phyloP scores from a whole-genome alignment of 2,329 filamentous ascomycete species.

The Fusarium aywerte region DNA sequence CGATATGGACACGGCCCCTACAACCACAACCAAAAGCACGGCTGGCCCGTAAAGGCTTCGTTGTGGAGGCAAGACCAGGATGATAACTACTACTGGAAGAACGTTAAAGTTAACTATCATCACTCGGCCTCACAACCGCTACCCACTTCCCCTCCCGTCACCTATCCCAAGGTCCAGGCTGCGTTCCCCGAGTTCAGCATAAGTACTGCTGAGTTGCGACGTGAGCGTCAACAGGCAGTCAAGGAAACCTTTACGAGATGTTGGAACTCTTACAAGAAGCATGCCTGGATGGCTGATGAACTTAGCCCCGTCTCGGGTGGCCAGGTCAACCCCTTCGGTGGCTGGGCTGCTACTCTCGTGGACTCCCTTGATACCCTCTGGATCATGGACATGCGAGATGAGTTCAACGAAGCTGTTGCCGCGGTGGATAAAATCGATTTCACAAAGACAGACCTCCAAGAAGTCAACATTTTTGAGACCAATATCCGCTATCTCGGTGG shows the following conservation, averaged over 20 bases:
- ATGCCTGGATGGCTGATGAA: slow-evolving; percentile 74
- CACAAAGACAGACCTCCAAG: slow-evolving; percentile 56
- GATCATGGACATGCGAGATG: slow-evolving; percentile 74
- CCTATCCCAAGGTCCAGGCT: slow-evolving; percentile 51
- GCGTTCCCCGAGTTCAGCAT: slow-evolving; percentile 46
- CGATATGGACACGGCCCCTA: slow-evolving; percentile 34
- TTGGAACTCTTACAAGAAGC: slow-evolving; percentile 69
- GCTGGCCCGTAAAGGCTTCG: slow-evolving; percentile 37
- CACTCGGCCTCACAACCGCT: slow-evolving; percentile 45
- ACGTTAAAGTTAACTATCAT: slow-evolving; percentile 45
- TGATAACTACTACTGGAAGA: slow-evolving; percentile 47
- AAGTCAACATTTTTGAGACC: slow-evolving; percentile 76
- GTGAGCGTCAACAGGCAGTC: slow-evolving; percentile 53
- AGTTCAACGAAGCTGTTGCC: slow-evolving; percentile 72
- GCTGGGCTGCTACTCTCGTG: slow-evolving; percentile 75
- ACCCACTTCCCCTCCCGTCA: slow-evolving; percentile 45
- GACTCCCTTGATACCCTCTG: slow-evolving; percentile 76
- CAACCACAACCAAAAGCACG: slow-evolving; percentile 39
- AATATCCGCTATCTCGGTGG: slow-evolving; percentile 78
- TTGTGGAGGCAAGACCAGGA: slow-evolving; percentile 42
- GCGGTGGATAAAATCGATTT: slow-evolving; percentile 71
- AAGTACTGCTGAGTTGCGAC: slow-evolving; percentile 46
- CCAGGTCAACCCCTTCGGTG: slow-evolving; percentile 68
- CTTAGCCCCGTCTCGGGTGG: slow-evolving; percentile 66
- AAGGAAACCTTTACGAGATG: slow-evolving; percentile 53